These are phyloP conservation scores for Phytophthora citrophthora DNA, from an alignment of 352 stramenopile species.

Conservation along the genomic window DNA sequence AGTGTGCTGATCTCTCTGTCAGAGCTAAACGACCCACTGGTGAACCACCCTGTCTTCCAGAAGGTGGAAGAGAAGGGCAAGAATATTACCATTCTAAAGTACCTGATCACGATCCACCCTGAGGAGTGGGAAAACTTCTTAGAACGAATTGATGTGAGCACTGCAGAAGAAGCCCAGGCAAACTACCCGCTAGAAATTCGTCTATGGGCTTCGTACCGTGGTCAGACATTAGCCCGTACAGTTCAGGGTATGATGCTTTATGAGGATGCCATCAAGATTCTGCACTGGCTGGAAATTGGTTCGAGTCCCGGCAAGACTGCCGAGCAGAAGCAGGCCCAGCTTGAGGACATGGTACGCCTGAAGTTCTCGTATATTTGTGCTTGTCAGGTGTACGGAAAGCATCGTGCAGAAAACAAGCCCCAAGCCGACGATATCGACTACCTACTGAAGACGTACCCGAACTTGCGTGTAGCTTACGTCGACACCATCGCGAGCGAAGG, in stretches of 20 bases:
- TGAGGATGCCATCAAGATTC: conserved; percentile 84
- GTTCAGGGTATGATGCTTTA: conserved; percentile 88
- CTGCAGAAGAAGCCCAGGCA: conserved; percentile 63
- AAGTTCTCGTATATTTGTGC: conserved; percentile 89
- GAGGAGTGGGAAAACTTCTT: conserved; percentile 86
- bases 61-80: conserved; percentile 80
- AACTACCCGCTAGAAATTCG: conserved; percentile 78
- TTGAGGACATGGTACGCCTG: conserved; percentile 82
- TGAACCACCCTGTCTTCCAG: conserved; percentile 76
- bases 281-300: conserved; percentile 84
- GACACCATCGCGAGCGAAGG: conserved; percentile 56
- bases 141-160: conserved; percentile 71
- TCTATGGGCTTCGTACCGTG: conserved; percentile 80
- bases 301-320: conserved; percentile 65
- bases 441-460: conserved; percentile 75
- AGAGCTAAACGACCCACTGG: conserved; percentile 72
- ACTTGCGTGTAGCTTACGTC: conserved; percentile 84
- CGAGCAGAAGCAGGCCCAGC: conserved; percentile 75
- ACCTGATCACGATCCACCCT: conserved; percentile 77
- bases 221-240: conserved; percentile 76
- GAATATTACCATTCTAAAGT: conserved; percentile 86
- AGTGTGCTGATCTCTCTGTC: conserved; percentile 68
- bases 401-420: conserved; percentile 66
- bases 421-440: conserved; percentile 83
- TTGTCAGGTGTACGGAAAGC: conserved; percentile 86